These are phyloP conservation scores for Pestalotiopsis sp. DNA, from an alignment of 2,329 filamentous ascomycete genomes.

Conservation along the genomic window DNA sequence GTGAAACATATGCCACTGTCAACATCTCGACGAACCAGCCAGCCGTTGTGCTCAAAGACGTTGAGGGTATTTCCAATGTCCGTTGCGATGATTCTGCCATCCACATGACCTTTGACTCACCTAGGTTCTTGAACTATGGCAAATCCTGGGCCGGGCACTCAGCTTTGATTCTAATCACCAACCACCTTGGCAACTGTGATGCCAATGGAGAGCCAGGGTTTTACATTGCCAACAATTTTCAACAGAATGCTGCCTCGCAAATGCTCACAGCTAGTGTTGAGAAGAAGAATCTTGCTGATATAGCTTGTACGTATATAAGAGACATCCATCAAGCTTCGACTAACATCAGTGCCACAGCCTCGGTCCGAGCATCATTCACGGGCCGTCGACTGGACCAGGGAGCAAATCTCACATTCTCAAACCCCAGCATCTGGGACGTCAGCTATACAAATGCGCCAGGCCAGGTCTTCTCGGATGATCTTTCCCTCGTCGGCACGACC, in stretches of 20 bases:
- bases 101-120: not conserved
- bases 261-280: constrained; percentile 32
- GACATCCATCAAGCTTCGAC: not conserved
- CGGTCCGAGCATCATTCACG: constrained; percentile 12
- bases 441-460: constrained; percentile 19
- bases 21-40: not conserved
- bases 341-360: constrained; percentile 14
- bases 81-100: not conserved
- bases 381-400: not conserved
- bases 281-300: constrained; percentile 34
- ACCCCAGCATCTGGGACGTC: not conserved
- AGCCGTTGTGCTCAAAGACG: not conserved
- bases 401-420: not conserved
- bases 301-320: constrained; percentile 34
- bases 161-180: constrained; percentile 37
- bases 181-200: constrained; percentile 43
- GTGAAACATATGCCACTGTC: not conserved
- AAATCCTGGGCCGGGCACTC: not conserved
- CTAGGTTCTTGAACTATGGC: not conserved
- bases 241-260: constrained; percentile 28
- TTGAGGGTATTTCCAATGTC: constrained; percentile 5
- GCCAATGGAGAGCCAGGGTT: constrained; percentile 40
- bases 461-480: constrained; percentile 31
- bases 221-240: constrained; percentile 35
- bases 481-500: constrained; percentile 13